Evolutionary conservation across 2,329 filamentous ascomycete species (phyloP), one percentile per base, ranked within the genome.

Genomic region (Aspergillus piperis): DNA sequence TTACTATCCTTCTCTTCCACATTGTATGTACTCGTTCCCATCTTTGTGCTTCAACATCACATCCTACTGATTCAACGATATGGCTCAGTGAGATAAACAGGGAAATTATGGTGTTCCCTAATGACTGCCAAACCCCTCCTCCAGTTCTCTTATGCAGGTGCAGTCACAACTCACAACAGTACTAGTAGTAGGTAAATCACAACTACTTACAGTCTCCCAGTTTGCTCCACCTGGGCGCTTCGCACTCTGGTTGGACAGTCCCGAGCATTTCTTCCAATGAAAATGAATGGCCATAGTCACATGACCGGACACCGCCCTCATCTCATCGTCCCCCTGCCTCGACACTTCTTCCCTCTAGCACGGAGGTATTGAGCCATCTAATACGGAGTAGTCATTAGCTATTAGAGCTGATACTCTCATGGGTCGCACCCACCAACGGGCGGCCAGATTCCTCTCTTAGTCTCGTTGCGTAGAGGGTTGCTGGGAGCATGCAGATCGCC

Each of bases 401-500:
- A 36, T 15, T 2, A 36, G 5, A 36, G 32, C 32, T 36, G 11
- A 13, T 15, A 36, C 32, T 36, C 25, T 8, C 42, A 7, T 15
- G 15, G 13, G 15, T 49, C 8, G 47, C 25, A 19, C 10, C 10
- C 47, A 27, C 47, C 47, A 49, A 49, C 47, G 36, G 39, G 32
- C 5, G 48, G 49, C 27, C 54, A 36, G 36, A 38, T 54, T n/a
- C 49, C 21, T 17, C 57, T 55, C 67, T 47, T 21, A 54, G 30
- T 53, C 10, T 32, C 11, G 30, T 7, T 13, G 32, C 27, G 8
- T 15, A 13, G 15, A 54, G n/a, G 19, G 32, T 38, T 13, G 19
- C 32, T 41, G 19, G 32, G 52, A 19, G 55, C 59, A 64, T 71
- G 71, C 71, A 73, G 72, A 73, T 71, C 68, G 49, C 52, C 57